Evolutionary conservation across 495 filamentous ascomycete genomes (phyloP).

Genomic region (Xylaria curta): DNA sequence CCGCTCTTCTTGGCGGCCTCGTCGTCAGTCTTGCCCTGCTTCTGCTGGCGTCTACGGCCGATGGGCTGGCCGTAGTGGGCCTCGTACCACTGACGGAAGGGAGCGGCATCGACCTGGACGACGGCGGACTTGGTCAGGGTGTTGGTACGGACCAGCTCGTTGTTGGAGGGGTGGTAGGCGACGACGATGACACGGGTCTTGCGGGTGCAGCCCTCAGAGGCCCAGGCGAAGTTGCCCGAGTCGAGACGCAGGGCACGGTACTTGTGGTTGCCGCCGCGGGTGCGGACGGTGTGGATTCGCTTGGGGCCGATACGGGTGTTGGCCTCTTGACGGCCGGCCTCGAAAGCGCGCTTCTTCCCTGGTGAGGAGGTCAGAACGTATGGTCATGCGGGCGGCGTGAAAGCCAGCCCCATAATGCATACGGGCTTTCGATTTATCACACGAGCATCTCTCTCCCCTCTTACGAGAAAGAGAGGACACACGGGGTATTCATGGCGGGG

Average conservation of each 20-base stretch:
- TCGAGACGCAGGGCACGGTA: constrained; percentile 99
- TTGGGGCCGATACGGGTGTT: constrained; percentile 99
- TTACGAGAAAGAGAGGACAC: constrained; percentile 27
- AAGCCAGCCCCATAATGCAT: constrained; percentile 40
- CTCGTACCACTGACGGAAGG: constrained; percentile 99
- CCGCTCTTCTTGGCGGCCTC: constrained; percentile 88
- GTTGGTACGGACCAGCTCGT: constrained; percentile 99
- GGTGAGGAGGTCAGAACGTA: constrained; percentile 69
- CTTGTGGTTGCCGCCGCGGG: constrained; percentile 98
- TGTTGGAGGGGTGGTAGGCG: constrained; percentile 99
- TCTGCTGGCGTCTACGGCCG: constrained; percentile 88
- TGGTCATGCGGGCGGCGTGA: constrained; percentile 38
- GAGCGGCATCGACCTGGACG: constrained; percentile 97
- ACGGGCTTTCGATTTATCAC: constrained; percentile 62
- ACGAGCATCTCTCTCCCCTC: constrained; percentile 25
- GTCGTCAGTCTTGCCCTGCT: constrained; percentile 60
- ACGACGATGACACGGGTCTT: constrained; percentile 99
- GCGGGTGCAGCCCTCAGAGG: constrained; percentile 93
- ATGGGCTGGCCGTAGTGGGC: constrained; percentile 93
- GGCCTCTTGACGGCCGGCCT: constrained; percentile 98
- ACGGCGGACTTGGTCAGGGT: constrained; percentile 98
- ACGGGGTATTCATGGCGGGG: constrained; percentile 34
- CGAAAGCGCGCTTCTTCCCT: constrained; percentile 93
- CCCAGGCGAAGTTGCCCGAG: constrained; percentile 99
- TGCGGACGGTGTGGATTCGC: constrained; percentile 98